A percentile compares a stretch with the other conserved stretches of the same genome.
These are phyloP conservation scores for Mycena crocata DNA, from an alignment of 768 basidiomycete genomes.

Conservation along the genomic window DNA sequence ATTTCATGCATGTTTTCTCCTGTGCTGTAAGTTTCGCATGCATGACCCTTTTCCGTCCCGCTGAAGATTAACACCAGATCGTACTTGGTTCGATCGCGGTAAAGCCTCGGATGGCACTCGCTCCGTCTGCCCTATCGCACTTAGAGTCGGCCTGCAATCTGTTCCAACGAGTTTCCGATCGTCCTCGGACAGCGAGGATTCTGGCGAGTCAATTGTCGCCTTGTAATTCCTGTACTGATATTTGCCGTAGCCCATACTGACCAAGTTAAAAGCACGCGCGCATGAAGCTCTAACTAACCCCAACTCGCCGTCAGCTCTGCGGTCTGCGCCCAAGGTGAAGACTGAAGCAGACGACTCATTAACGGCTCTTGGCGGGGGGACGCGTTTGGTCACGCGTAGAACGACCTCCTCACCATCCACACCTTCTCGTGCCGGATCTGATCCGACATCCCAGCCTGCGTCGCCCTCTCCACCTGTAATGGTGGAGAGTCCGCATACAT, in stretches of 20 bases:
- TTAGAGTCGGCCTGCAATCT: slow-evolving; percentile 71
- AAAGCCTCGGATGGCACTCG: slow-evolving; percentile 71
- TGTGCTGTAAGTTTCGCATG: slow-evolving; percentile 62
- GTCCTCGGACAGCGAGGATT: slow-evolving; percentile 66
- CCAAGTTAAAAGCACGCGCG: slow-evolving; percentile 67
- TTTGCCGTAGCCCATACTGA: slow-evolving; percentile 66
- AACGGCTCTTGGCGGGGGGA: slow-evolving; percentile 71
- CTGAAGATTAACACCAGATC: slow-evolving; percentile 55
- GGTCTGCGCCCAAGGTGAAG: slow-evolving; percentile 60
- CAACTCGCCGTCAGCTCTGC: slow-evolving; percentile 40
- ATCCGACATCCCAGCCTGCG: slow-evolving; percentile 58
- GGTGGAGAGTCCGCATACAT: slow-evolving; percentile 30
- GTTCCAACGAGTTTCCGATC: slow-evolving; percentile 66
- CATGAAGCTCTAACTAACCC: slow-evolving; percentile 52
- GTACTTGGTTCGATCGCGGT: slow-evolving; percentile 77
- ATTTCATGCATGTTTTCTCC: slow-evolving; percentile 79
- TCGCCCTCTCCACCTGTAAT: slow-evolving; percentile 52
- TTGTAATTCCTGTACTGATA: neutral
- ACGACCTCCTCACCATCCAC: slow-evolving; percentile 59
- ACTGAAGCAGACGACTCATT: slow-evolving; percentile 72
- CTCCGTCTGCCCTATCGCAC: slow-evolving; percentile 74
- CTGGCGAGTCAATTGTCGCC: slow-evolving; percentile 55
- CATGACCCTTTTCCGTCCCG: neutral
- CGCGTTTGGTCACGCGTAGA: slow-evolving; percentile 68
- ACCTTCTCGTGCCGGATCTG: slow-evolving; percentile 55